phyloP scores from a whole-genome alignment of 192 early-diverging fungal species.

The Dissophora globulifera region DNA sequence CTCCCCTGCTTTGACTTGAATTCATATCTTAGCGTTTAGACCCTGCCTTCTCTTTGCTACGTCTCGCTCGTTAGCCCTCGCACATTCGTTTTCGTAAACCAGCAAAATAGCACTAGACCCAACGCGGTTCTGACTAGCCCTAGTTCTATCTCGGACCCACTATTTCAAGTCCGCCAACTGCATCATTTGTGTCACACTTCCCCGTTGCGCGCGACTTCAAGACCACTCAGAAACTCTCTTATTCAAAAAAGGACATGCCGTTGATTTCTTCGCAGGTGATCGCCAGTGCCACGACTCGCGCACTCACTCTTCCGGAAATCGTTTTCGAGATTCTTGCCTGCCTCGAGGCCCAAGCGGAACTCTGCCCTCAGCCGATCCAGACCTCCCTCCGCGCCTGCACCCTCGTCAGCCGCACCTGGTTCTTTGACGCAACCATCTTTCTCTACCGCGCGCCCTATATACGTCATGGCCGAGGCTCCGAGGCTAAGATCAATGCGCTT shows the following conservation, averaged over 20 bases:
- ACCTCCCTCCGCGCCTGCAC: constrained; percentile 49
- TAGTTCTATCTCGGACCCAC: no score
- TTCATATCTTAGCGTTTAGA: no score
- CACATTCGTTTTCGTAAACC: no score
- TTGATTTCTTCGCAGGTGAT: not conserved
- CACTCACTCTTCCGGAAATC: constrained; percentile 47
- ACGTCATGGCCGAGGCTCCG: constrained; percentile 40
- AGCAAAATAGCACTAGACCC: no score
- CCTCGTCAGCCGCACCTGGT: constrained; percentile 48
- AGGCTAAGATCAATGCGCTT: constrained; percentile 27
- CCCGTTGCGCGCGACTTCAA: no score
- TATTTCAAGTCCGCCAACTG: not conserved
- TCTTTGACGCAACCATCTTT: constrained; percentile 50
- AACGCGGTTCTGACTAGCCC: no score
- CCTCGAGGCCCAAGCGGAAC: constrained; percentile 45
- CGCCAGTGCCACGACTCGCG: constrained; percentile 35
- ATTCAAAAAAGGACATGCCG: constrained; percentile 25
- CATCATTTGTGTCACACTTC: not conserved
- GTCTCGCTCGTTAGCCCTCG: no score
- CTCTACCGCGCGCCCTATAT: constrained; percentile 47
- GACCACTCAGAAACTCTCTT: no score
- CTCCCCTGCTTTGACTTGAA: not conserved
- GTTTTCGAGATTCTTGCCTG: constrained; percentile 51
- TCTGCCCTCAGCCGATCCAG: constrained; percentile 34
- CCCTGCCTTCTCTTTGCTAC: no score